Evolutionary conservation across 2,329 filamentous ascomycete species (phyloP), one percentile per base, ranked within the genome.

Genomic region (Paecilomyces dactylethromorphus): DNA sequence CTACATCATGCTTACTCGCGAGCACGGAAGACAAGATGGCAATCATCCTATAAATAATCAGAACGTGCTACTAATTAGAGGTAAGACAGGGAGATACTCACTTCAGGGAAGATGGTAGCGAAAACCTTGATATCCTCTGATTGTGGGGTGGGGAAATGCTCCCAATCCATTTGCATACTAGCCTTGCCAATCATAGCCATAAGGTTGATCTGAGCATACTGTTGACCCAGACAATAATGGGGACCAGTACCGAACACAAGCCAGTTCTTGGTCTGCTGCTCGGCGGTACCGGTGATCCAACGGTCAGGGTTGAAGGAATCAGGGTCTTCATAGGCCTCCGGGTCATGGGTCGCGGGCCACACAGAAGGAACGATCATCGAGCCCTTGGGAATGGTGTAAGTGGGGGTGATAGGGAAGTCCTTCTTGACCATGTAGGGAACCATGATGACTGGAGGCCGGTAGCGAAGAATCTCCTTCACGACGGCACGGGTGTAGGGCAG

Each of bases 61-160:
- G 66, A 57, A 60, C 58, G 45, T 56, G 57, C 29, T 18, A 60
- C 10, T n/a, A 7, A 6, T 10, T 56, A 24, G 21, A 35, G 26
- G 26, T 7, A 3, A 58, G 50, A 32, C 62, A 57, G 60, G 50
- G 29, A 55, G 6, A 45, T 56, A 79, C 87, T 75, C 78, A 95
- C 92, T 89, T 89, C 89, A 58, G 94, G 94, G 83, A 99, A 99
- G 67, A 99, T 96, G 29, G 92, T 97, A 49, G 94, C 94, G 78
- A 97, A 99, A 65, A 97, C 93, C 81, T 96, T 93, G 77, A 99
- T 97, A 76, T 96, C 88, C 79, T 99, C 94, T 0, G 91, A 96
- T 60, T 81, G 71, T 0, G 89, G 86, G 11, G 94, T 97, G 18
- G 91, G 78, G 72, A 91, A 86, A 76, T 99, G 94, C 74, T 87